Base-by-base conservation (phyloP, 768 basidiomycete species). In the Lactarius evosmus region DNA sequence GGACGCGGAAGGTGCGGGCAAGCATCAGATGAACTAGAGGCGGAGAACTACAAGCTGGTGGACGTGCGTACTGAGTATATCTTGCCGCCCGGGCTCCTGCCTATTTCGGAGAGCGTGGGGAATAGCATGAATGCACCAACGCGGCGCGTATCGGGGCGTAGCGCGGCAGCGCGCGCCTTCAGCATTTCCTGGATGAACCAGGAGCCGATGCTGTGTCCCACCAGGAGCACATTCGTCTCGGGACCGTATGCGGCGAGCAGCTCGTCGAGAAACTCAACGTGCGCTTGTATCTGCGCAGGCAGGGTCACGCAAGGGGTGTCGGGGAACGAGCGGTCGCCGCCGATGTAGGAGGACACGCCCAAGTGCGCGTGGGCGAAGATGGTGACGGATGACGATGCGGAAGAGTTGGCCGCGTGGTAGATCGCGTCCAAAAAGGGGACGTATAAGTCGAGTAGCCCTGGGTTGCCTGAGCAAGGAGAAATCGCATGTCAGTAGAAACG, bases 201-300 rank as follows among this genome's bases (percentile, higher is more conserved):
- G 1, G 83, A 75, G 1, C 91, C 91, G 16, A 92, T 82, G 59
- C 87, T 89, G 66, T 93, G 90, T 9, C 85, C 87, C 25, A 80
- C 71, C 0, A 88, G 27, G 19, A 86, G 71, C 30, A 86, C 71
- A 61, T 73, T 78, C 14, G 76, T 72, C 7, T 71, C 65, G n/a
- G 65, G 68, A 75, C 81, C 30, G 49, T 36, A 16, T 78, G 71
- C 57, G 89, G 77, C 86, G 87, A 92, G 4, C 82, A 76, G 2
- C 88, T 89, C 17, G 89, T 83, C 62, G 85, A 89, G 57, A 78
- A 80, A 60, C 22, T 58, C 40, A 12, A 59, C 4, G 36, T 61
- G 58, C 29, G 64, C 56, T 7, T 67, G 40, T 32, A 67, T 27
- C 33, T 67, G 63, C 8, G 66, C 60, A 2, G 56, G 51, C 9